These are phyloP conservation scores for Debaryomyces subglobosus DNA, from an alignment of 1,139 yeast genomes.

Conservation along the genomic window DNA sequence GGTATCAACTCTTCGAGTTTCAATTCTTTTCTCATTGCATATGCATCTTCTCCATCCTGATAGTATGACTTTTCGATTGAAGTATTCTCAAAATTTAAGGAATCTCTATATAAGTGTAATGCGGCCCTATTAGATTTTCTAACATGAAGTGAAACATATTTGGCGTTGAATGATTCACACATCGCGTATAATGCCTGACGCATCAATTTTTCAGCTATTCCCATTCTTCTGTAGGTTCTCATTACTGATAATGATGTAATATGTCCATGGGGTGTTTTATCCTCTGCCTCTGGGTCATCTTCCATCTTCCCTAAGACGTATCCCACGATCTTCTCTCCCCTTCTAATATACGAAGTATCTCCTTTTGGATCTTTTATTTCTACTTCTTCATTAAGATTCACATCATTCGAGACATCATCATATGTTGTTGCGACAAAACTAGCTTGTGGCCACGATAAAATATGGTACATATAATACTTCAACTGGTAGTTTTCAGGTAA, in stretches of 20 bases:
- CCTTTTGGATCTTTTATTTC: conserved; percentile 48
- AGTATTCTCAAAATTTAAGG: conserved; percentile 78
- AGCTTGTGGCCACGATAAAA: conserved; percentile 96
- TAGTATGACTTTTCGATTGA: conserved; percentile 85
- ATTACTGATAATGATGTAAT: conserved; percentile 91
- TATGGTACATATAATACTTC: conserved; percentile 92
- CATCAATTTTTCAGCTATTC: conserved; percentile 92
- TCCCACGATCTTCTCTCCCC: conserved; percentile 85
- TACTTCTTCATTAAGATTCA: conserved; percentile 27
- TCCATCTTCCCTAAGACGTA: conserved; percentile 96
- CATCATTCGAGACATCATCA: conserved; percentile 39
- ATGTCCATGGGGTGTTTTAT: conserved; percentile 86
- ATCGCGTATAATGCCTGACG: conserved; percentile 78
- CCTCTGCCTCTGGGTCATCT: conserved; percentile 81
- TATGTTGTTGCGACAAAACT: conserved; percentile 91
- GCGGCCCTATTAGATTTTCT: conserved; percentile 95
- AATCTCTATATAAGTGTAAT: conserved; percentile 84
- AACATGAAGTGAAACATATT: conserved; percentile 89
- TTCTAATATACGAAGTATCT: conserved; percentile 58
- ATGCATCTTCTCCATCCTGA: conserved; percentile 99
- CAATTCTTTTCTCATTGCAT: conserved; percentile 80
- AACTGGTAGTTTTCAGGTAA: conserved; percentile 93
- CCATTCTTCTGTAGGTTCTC: conserved; percentile 95
- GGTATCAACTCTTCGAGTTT: conserved; percentile 63
- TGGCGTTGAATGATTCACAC: conserved; percentile 80